Conservation (phyloP, 495 filamentous ascomycete genomes). For the Rostrohypoxylon terebratum region DNA sequence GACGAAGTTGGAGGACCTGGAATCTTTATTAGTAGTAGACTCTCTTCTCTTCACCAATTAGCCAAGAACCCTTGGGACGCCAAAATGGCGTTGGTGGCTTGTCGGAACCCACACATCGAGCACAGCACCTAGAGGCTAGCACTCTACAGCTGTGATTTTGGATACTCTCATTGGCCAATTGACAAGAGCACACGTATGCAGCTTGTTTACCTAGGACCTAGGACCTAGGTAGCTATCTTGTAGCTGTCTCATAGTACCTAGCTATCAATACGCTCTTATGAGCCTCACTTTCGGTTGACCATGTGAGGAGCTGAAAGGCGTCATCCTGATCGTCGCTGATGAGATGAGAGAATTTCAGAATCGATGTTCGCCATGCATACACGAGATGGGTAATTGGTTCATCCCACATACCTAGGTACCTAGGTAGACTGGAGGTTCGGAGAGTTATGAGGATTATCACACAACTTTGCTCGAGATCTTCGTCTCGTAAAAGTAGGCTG, state of each 20-base stretch:
- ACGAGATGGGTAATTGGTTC: not conserved
- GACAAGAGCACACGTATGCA: constrained; percentile 14
- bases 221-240: too few species aligned
- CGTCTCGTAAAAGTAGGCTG: not conserved
- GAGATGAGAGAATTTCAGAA: not conserved
- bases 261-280: not conserved
- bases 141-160: not conserved
- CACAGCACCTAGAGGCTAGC: not conserved
- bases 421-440: not conserved
- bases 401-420: too few species aligned
- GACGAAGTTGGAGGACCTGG: not conserved
- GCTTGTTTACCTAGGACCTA: too few species aligned
- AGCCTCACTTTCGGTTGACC: constrained; percentile 21
- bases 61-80: constrained; percentile 16
- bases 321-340: not conserved
- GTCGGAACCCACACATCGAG: constrained; percentile 7
- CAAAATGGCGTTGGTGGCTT: constrained; percentile 22
- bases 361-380: not conserved
- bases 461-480: not conserved
- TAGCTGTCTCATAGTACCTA: not conserved
- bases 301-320: not conserved
- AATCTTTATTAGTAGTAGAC: too few species aligned
- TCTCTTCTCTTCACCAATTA: constrained; percentile 19
- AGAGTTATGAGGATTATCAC: not conserved
- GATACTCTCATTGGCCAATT: constrained; percentile 28